A percentile compares a stretch with the other conserved stretches of the same genome.
phyloP scores from a whole-genome alignment of 768 basidiomycete genomes.

The Scleroderma citrinum region DNA sequence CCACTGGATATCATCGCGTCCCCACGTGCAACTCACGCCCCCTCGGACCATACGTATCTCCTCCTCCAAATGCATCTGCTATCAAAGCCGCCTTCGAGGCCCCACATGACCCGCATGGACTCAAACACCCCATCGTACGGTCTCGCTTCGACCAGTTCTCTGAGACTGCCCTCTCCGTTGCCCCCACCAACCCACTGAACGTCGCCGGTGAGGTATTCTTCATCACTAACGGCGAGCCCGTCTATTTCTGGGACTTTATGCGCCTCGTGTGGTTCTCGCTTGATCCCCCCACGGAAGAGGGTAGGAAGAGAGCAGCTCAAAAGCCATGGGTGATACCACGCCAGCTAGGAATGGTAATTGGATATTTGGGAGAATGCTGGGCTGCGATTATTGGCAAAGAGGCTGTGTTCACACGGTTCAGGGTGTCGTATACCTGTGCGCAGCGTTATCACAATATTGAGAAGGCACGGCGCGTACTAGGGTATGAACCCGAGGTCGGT shows the following conservation, averaged over 20 bases:
- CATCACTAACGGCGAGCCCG: constrained; percentile 95
- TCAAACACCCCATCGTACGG: constrained; percentile 54
- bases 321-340: constrained; percentile 48
- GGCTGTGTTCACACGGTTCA: constrained; percentile 80
- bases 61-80: constrained; percentile 49
- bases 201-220: constrained; percentile 94
- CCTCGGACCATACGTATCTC: constrained; percentile 72
- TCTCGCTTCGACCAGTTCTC: constrained; percentile 81
- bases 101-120: constrained; percentile 30
- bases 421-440: constrained; percentile 75
- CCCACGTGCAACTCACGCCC: constrained; percentile 81
- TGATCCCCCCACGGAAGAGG: constrained; percentile 40
- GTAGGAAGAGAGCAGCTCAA: constrained; percentile 38
- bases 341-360: constrained; percentile 63
- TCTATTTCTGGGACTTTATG: constrained; percentile 94
- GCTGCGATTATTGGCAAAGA: constrained; percentile 70
- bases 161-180: constrained; percentile 46
- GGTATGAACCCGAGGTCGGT: constrained; percentile 89
- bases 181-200: constrained; percentile 52
- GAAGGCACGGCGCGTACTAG: constrained; percentile 83
- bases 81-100: constrained; percentile 53
- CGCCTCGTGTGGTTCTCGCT: constrained; percentile 73
- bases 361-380: constrained; percentile 67
- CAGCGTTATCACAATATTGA: constrained; percentile 91
- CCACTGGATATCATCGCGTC: constrained; percentile 57